Evolutionary conservation across 495 filamentous ascomycete genomes (phyloP).

Genomic region (Penicillium canescens): DNA sequence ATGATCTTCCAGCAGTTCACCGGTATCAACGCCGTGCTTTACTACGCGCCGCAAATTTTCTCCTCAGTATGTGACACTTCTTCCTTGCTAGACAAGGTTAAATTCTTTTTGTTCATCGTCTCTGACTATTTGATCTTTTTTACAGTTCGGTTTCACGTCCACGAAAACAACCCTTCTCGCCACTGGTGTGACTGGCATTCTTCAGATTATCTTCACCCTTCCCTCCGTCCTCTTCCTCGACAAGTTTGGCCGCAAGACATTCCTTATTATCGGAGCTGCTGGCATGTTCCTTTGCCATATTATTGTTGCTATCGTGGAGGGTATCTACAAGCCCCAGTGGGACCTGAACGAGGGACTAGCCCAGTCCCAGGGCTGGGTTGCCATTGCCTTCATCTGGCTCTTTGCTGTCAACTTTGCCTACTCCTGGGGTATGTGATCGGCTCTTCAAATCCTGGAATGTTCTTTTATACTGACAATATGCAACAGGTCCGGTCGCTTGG

Average conservation of each 20-base stretch:
- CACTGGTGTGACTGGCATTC: slow-evolving; percentile 68
- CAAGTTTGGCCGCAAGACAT: slow-evolving; percentile 65
- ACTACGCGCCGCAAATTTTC: slow-evolving; percentile 52
- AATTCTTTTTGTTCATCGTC: too few relatives aligned
- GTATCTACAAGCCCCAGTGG: slow-evolving; percentile 35
- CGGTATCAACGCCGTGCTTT: slow-evolving; percentile 64
- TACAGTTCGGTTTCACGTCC: slow-evolving; percentile 26
- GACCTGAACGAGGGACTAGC: slow-evolving; percentile 20
- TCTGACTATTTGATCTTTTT: not conserved
- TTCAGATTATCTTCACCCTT: slow-evolving; percentile 70
- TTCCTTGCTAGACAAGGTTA: not conserved
- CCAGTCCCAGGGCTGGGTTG: slow-evolving; percentile 39
- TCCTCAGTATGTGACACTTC: not conserved
- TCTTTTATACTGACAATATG: not conserved
- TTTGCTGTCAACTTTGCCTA: slow-evolving; percentile 45
- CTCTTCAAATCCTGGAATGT: not conserved
- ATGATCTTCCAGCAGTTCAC: slow-evolving; percentile 60
- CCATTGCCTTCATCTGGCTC: slow-evolving; percentile 43
- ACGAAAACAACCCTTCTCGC: slow-evolving; percentile 60
- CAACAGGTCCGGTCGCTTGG: slow-evolving; percentile 35
- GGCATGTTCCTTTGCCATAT: slow-evolving; percentile 63
- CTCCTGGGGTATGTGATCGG: slow-evolving; percentile 31
- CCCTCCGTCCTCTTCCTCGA: slow-evolving; percentile 70
- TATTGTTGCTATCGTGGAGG: slow-evolving; percentile 41
- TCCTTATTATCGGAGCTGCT: slow-evolving; percentile 69